phyloP scores from a whole-genome alignment of 192 early-diverging fungal genomes.

The Linnemannia schmuckeri region DNA sequence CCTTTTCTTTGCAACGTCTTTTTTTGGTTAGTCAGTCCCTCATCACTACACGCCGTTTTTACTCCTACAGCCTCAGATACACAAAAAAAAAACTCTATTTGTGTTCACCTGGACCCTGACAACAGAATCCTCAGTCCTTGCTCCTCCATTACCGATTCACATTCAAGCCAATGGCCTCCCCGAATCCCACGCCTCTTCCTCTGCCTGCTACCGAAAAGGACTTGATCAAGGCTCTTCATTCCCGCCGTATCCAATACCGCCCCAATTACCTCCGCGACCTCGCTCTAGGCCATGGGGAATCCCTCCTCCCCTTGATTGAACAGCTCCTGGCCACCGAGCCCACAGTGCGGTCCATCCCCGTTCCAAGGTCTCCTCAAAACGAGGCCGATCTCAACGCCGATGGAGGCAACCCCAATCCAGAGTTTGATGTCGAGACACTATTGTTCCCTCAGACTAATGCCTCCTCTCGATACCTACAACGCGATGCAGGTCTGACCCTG shows the following conservation, averaged over 20 bases:
- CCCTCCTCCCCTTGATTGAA: conserved; percentile 19
- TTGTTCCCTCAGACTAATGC: conserved; percentile 40
- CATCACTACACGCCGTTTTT: background rate
- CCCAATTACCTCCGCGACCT: conserved; percentile 19
- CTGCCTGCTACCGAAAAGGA: conserved; percentile 31
- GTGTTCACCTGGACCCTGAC: background rate
- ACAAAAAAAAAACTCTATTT: background rate
- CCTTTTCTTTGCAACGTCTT: background rate
- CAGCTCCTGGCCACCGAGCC: conserved; percentile 27
- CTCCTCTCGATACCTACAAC: conserved; percentile 35
- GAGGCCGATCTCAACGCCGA: conserved; percentile 34
- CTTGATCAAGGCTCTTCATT: conserved; percentile 12
- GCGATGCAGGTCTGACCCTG: conserved; percentile 17
- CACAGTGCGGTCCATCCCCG: conserved; percentile 7
- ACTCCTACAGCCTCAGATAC: background rate
- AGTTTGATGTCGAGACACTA: conserved; percentile 17
- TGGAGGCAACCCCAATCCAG: conserved; percentile 40
- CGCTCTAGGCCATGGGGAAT: conserved; percentile 1
- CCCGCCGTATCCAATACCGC: conserved; percentile 25
- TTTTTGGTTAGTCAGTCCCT: background rate
- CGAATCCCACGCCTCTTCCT: background rate
- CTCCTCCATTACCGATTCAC: background rate
- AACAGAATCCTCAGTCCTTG: background rate
- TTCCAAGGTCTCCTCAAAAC: conserved; percentile 10
- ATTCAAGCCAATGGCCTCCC: background rate